Evolutionary conservation across 2,329 filamentous ascomycete species (phyloP), one percentile per base, ranked within the genome.

Genomic region (Metarhizium album): DNA sequence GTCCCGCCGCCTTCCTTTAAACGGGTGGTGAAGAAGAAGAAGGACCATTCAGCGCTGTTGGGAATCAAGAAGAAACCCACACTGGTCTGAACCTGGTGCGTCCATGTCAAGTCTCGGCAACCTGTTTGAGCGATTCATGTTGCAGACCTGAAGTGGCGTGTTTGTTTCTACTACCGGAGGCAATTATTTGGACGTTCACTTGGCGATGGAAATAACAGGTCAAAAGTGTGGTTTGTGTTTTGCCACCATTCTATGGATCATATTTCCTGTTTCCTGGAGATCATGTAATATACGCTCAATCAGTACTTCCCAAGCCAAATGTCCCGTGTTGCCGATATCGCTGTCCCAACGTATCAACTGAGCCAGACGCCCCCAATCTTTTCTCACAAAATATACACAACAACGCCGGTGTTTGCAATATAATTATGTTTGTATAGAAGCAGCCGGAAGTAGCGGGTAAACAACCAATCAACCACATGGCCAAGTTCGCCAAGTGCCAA

Each of bases 11-110:
- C 56, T 75, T 81, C 80, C 0, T 94, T 91, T 62, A 86, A 86
- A 66, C 76, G 86, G 53, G 79, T 82, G 42, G 75, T 84, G 46
- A 95, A 95, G 71, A 85, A 88, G 70, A 97, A 95, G 72, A 95
- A 93, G 68, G 83, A 93, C 53, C 79, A 86, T 52, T 73, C 82
- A 1, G 82, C 84, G 14, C 72, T 83, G 22, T 67, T 95, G 46
- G 90, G 90, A 1, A 90, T 96, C 60, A 96, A 95, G 74, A 93
- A 88, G 75, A 91, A 90, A 69, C 72, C 76, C 16, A 72, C 77
- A 1, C 61, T 83, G 18, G 75, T 81, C 4, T 83, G 62, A 42
- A 22, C 8, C 20, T n/a, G 14, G 22, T 23, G 7, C 9, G 5
- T 3, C 24, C 9, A 14, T 27, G 22, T n/a, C 14, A 18, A 20